phyloP scores from a whole-genome alignment of 495 filamentous ascomycete genomes.

The Trichoderma erinaceum region DNA sequence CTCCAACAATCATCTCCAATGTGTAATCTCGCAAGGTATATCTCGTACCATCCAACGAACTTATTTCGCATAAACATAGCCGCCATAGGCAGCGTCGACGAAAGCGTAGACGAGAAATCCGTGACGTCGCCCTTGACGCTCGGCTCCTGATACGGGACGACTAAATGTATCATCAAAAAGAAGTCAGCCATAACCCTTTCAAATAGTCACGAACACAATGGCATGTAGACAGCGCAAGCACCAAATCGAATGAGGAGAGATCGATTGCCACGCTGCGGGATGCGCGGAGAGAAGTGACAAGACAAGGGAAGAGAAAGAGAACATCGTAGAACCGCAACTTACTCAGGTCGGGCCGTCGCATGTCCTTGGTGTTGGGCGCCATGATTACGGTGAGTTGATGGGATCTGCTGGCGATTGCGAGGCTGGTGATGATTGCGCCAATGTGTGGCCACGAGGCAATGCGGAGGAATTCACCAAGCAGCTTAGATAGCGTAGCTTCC shows the following conservation, averaged over 20 bases:
- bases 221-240: conserved; percentile 24
- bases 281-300: no score
- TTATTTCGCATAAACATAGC: conserved; percentile 89
- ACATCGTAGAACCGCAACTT: conserved; percentile 24
- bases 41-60: conserved; percentile 75
- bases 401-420: conserved; percentile 14
- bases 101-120: conserved; percentile 59
- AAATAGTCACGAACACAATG: neutral
- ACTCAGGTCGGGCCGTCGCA: conserved; percentile 82
- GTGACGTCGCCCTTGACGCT: conserved; percentile 36
- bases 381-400: conserved; percentile 34
- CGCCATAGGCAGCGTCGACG: conserved; percentile 85
- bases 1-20: neutral
- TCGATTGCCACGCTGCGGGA: conserved; percentile 13
- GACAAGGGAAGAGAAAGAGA: conserved; percentile 16
- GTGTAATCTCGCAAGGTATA: conserved; percentile 32
- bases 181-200: neutral
- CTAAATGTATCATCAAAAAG: conserved; percentile 31
- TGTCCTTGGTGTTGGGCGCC: conserved; percentile 70
- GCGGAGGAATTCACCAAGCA: neutral
- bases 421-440: conserved; percentile 9
- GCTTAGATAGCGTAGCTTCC: neutral
- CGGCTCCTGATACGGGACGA: conserved; percentile 47
- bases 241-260: conserved; percentile 13
- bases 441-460: conserved; percentile 1